Conservation (phyloP, 495 filamentous ascomycete genomes). For the Tuber calosporum region DNA sequence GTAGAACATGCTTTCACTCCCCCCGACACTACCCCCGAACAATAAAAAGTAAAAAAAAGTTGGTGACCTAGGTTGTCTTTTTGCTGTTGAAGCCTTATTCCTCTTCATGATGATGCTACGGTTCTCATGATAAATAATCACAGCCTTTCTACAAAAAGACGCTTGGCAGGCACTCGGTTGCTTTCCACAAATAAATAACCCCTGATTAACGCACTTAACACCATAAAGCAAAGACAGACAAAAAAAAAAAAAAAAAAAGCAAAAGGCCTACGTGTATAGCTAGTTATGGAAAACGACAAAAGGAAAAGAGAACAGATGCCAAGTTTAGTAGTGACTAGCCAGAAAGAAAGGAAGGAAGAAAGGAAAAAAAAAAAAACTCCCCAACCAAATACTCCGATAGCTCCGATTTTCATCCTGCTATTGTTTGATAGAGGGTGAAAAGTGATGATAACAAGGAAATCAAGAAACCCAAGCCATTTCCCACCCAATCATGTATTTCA, state of each 20-base stretch:
- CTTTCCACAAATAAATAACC: not conserved
- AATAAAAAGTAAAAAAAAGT: not conserved
- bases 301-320: not conserved
- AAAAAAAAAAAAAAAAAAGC: not conserved
- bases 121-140: not conserved
- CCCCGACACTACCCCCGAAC: not conserved
- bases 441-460: not conserved
- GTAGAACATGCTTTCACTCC: not conserved
- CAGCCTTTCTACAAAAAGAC: not conserved
- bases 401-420: not conserved
- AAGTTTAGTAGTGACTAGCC: not conserved
- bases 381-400: conserved; percentile 1
- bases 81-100: not conserved
- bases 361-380: not conserved
- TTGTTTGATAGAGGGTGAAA: not conserved
- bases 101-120: not conserved
- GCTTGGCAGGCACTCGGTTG: not conserved
- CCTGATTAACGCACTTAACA: not conserved
- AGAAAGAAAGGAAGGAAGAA: not conserved
- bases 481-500: not conserved
- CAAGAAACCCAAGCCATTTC: not conserved
- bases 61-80: not conserved
- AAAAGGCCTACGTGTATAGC: not conserved
- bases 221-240: not conserved
- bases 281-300: not conserved